Conservation (phyloP, 164 flowering plant genomes). For the Piper betle region DNA sequence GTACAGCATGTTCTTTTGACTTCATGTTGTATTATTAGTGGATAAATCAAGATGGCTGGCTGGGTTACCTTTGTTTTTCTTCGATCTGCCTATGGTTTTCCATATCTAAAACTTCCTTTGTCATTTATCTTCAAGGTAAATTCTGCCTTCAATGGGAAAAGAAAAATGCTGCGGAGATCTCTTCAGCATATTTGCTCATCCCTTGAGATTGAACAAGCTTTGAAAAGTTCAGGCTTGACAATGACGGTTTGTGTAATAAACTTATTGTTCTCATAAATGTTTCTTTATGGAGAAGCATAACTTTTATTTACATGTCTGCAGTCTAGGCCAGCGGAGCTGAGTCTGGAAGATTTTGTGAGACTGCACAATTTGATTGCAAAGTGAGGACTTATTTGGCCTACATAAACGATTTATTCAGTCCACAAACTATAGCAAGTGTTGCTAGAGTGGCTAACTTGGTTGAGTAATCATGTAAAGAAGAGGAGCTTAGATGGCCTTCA, state of each 20-base stretch:
- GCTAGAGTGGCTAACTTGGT: not conserved
- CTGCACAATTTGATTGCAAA: slow-evolving; percentile 50
- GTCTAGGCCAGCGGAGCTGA: slow-evolving; percentile 90
- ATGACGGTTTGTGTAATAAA: slow-evolving; percentile 35
- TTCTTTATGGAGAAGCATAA: not conserved
- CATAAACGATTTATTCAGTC: not conserved
- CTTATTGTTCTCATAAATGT: not conserved
- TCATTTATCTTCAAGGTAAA: slow-evolving; percentile 35
- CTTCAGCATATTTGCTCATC: slow-evolving; percentile 65
- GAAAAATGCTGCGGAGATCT: slow-evolving; percentile 81
- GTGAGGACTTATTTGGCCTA: not conserved
- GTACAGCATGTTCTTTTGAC: not conserved
- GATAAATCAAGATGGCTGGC: not conserved
- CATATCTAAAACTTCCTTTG: not conserved
- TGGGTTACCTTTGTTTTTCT: not conserved
- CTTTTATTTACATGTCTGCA: slow-evolving; percentile 18
- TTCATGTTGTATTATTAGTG: not conserved
- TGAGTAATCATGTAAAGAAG: too few species aligned
- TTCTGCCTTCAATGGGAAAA: slow-evolving; percentile 86
- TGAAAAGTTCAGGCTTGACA: slow-evolving; percentile 43
- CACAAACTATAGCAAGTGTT: not conserved
- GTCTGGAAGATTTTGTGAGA: slow-evolving; percentile 72
- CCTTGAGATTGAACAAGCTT: slow-evolving; percentile 58
- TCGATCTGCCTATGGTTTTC: not conserved
- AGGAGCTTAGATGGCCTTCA: too few species aligned